phyloP scores from a whole-genome alignment of 345 rosid species.

The Gossypium stocksii region DNA sequence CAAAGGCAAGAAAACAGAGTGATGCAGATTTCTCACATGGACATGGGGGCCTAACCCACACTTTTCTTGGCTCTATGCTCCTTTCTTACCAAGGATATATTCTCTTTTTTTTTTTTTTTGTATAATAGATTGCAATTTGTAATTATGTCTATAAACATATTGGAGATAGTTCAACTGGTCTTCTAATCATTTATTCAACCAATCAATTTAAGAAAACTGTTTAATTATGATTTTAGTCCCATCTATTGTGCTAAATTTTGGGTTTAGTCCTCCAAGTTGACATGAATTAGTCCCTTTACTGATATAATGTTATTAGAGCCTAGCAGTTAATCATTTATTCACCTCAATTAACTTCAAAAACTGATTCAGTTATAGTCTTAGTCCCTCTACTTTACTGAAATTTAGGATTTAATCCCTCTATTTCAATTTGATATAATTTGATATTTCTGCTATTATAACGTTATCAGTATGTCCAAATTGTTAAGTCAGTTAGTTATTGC shows the following conservation, averaged over 20 bases:
- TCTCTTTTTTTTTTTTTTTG: background rate
- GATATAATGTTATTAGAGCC: background rate
- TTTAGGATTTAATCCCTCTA: too few species aligned
- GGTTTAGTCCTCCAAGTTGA: background rate
- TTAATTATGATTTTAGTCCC: background rate
- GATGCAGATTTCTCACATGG: constrained; percentile 2
- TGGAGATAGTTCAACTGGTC: background rate
- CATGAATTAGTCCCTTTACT: background rate
- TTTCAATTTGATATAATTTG: too few species aligned
- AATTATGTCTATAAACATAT: constrained; percentile 9
- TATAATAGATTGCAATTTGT: background rate
- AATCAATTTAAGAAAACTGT: background rate
- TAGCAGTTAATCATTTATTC: too few species aligned
- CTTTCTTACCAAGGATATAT: background rate
- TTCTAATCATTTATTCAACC: background rate
- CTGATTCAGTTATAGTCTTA: too few species aligned
- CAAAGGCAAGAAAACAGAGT: constrained; percentile 2
- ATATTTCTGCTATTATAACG: too few species aligned
- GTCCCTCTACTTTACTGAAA: too few species aligned
- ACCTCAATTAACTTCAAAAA: too few species aligned
- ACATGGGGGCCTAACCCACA: background rate
- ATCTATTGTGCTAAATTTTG: background rate
- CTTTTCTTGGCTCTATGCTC: constrained; percentile 14
- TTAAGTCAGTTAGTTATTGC: too few species aligned
- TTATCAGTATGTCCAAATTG: too few species aligned